A percentile compares a stretch with the other conserved stretches of the same genome.
Evolutionary conservation across 495 filamentous ascomycete genomes (phyloP).

Genomic region (Emericellopsis terricola): DNA sequence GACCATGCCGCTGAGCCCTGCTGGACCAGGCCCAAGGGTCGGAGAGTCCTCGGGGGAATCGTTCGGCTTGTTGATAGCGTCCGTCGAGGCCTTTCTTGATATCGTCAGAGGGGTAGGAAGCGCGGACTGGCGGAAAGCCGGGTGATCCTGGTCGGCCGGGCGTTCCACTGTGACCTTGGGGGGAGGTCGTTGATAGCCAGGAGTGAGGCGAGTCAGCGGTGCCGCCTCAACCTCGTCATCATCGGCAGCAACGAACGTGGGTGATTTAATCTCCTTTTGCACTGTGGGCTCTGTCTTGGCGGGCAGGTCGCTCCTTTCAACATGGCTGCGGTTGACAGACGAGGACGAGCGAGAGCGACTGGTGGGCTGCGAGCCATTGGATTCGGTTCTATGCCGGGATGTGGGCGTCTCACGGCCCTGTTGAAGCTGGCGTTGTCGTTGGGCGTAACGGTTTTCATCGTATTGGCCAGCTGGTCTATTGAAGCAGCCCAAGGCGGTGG

Average conservation of each 20-base stretch:
- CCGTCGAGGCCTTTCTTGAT: constrained; percentile 8
- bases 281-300: constrained; percentile 7
- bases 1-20: constrained; percentile 66
- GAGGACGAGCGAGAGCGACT: constrained; percentile 17
- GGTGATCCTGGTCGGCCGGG: constrained; percentile 25
- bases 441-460: constrained; percentile 69
- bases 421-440: constrained; percentile 64
- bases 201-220: too few relatives aligned
- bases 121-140: constrained; percentile 21
- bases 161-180: constrained; percentile 15
- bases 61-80: constrained; percentile 8
- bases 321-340: not conserved
- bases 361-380: constrained; percentile 8
- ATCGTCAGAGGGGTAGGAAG: constrained; percentile 17
- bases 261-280: too few relatives aligned
- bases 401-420: constrained; percentile 40
- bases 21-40: constrained; percentile 48
- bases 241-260: not conserved
- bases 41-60: constrained; percentile 47
- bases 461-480: constrained; percentile 59
- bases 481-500: constrained; percentile 71
- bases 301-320: constrained; percentile 4
- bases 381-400: constrained; percentile 11
- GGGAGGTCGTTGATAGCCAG: too few relatives aligned
- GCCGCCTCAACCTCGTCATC: too few relatives aligned